Evolutionary conservation across 768 basidiomycete genomes (phyloP).

Genomic region (Imleria badia): DNA sequence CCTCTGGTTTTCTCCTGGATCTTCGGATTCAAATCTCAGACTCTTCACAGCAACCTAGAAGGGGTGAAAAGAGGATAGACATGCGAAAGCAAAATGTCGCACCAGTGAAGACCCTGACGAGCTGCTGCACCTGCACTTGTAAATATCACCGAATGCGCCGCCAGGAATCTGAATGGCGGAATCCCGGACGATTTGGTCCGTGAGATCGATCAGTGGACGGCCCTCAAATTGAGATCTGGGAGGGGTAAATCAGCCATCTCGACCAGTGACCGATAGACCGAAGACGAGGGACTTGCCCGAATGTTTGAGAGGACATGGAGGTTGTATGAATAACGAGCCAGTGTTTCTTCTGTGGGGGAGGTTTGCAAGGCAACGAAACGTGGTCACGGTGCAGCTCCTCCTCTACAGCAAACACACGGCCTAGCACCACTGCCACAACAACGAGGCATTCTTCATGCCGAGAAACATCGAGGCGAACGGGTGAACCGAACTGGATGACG

Average conservation of each 20-base stretch:
- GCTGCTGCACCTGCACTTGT: background rate
- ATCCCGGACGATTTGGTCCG: background rate
- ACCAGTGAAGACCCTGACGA: background rate
- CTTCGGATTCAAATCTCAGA: background rate
- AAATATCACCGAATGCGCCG: constrained; percentile 1
- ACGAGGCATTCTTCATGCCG: too few species aligned
- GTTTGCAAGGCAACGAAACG: too few species aligned
- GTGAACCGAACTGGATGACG: too few species aligned
- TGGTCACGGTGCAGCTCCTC: too few species aligned
- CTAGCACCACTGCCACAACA: too few species aligned
- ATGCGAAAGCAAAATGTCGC: background rate
- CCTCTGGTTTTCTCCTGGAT: background rate
- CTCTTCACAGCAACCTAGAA: background rate
- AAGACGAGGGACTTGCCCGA: background rate
- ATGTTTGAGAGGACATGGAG: background rate
- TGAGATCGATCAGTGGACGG: constrained; percentile 3
- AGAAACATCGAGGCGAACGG: too few species aligned
- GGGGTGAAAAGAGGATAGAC: background rate
- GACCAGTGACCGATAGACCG: background rate
- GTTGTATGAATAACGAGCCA: too few species aligned
- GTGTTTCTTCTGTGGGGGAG: too few species aligned
- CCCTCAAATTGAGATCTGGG: background rate
- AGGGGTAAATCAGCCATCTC: background rate
- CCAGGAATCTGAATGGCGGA: background rate
- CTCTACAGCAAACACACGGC: too few species aligned